Base-by-base conservation (phyloP, 2,329 filamentous ascomycete species). In the Fusarium chlamydosporum region DNA sequence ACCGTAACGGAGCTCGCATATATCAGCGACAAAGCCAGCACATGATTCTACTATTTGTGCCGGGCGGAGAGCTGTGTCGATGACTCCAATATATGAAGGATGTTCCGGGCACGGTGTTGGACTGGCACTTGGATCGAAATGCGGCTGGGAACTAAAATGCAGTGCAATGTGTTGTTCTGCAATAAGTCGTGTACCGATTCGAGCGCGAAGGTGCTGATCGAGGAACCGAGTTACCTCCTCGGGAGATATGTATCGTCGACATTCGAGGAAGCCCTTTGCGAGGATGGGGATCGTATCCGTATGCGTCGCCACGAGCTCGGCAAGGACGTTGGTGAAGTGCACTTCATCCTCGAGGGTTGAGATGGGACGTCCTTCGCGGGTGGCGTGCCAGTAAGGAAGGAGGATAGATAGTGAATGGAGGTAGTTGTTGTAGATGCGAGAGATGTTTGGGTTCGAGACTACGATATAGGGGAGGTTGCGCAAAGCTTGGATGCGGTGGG, bases 381-480 rank as follows among this genome's bases (percentile, higher is more conserved):
- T 86, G 33, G 91, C 89, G 75, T 80, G 78, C 74, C 79, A 80
- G 82, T 95, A 97, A 7, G 95, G 94, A 6, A 98, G 87, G 16
- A 99, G 85, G 1, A 94, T 97, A 3, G 92, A 95, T 20, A 99
- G 84, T 4, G 94, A 97, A 80, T 97, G 94, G 43, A 97, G 85
- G 79, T 99, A 99, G 80, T 97, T 98, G 80, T 92, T 90, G 84
- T 98, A 97, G 70, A 99, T 99, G 74, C 91, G 91, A 27, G 91
- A 92, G 72, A 99, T 94, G 77, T 97, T 93, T 1, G 94, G 93
- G 77, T 99, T 98, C n/a, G 95, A 94, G 27, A 99, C 96, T 56
- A 99, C 95, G 69, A 99, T 98, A 80, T 95, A 99, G 0, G 96
- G 96, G 10, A 99, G 88, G 77, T 97, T 97, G 68, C 94, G 91